Percentiles rank a stretch among this genome's conserved stretches.
Conservation (phyloP, 495 filamentous ascomycete genomes). For the Halenospora varia region DNA sequence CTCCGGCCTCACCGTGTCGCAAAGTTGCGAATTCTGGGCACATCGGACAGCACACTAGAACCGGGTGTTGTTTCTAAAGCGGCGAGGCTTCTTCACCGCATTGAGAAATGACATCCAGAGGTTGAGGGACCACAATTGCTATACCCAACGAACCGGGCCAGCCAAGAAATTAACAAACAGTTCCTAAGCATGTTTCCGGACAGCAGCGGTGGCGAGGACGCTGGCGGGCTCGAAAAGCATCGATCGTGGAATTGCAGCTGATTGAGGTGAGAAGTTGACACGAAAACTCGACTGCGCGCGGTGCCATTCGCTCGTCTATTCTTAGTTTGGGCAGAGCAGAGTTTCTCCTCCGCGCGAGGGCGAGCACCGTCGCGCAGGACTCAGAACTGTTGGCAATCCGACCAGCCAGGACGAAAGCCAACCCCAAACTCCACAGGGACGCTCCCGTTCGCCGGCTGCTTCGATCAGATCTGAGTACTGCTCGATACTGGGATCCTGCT, state of each 20-base stretch:
- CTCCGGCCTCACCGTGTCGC: slow-evolving; percentile 1
- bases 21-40: background rate
- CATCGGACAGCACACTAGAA: background rate
- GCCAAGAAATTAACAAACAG: slow-evolving; percentile 1
- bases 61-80: slow-evolving; percentile 9
- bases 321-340: background rate
- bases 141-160: background rate
- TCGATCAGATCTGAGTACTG: too few species aligned
- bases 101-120: background rate
- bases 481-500: too few species aligned
- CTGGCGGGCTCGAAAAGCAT: background rate
- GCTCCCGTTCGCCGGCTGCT: background rate
- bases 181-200: background rate
- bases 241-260: background rate
- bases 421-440: background rate
- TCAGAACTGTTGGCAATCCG: background rate
- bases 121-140: background rate
- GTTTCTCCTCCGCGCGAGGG: too few species aligned
- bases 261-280: background rate
- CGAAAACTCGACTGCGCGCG: background rate
- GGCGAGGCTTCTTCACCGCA: slow-evolving; percentile 11
- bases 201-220: too few species aligned
- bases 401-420: too few species aligned
- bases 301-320: background rate
- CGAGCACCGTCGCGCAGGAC: too few species aligned